Conservation (phyloP, 2,329 filamentous ascomycete species). For the Laburnicola sp. region DNA sequence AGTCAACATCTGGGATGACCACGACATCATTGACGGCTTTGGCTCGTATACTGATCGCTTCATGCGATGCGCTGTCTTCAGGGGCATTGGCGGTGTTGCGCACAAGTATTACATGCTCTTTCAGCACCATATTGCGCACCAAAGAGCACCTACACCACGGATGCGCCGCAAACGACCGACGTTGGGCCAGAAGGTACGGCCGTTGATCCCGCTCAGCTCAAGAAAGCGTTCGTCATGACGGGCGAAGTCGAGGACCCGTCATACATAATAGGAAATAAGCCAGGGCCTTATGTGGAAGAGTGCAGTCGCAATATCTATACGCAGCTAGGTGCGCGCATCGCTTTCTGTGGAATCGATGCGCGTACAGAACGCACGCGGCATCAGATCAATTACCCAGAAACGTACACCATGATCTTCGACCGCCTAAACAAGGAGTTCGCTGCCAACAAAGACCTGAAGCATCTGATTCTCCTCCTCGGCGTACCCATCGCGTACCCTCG, state of each 20-base stretch:
- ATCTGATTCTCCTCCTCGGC: conserved; percentile 65
- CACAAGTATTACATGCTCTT: conserved; percentile 67
- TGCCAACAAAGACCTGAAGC: conserved; percentile 61
- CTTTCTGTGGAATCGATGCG: conserved; percentile 63
- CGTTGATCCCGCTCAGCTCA: conserved; percentile 69
- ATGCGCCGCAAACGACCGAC: conserved; percentile 60
- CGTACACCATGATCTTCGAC: conserved; percentile 64
- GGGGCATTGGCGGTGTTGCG: conserved; percentile 64
- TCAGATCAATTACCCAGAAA: conserved; percentile 81
- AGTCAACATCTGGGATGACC: conserved; percentile 68
- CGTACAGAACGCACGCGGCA: conserved; percentile 80
- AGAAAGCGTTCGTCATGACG: conserved; percentile 71
- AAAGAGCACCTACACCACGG: conserved; percentile 80
- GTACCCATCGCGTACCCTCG: conserved; percentile 73
- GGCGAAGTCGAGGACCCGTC: conserved; percentile 64
- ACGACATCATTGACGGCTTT: conserved; percentile 69
- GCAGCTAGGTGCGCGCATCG: conserved; percentile 66
- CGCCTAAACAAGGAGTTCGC: conserved; percentile 57
- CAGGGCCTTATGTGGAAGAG: conserved; percentile 69
- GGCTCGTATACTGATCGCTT: conserved; percentile 69
- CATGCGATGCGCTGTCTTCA: conserved; percentile 67
- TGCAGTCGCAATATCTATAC: conserved; percentile 64
- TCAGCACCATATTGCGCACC: conserved; percentile 79
- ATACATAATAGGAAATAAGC: conserved; percentile 76
- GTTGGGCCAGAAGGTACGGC: conserved; percentile 55